phyloP scores from a whole-genome alignment of 768 basidiomycete species.

The Pisolithus marmoratus region DNA sequence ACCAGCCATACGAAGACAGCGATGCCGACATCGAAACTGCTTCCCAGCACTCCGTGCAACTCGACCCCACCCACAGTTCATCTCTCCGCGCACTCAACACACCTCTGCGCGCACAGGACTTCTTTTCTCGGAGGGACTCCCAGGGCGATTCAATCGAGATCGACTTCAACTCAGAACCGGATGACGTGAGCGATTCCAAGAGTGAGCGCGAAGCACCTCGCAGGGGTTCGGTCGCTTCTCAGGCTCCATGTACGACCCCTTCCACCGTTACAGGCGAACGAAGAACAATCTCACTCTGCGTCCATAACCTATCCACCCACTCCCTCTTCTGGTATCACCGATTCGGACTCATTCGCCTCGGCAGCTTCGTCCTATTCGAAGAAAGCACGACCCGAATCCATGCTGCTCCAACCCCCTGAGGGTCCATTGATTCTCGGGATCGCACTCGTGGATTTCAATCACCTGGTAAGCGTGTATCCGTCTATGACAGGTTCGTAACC shows the following conservation, averaged over 20 bases:
- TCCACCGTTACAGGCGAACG: conserved; percentile 26
- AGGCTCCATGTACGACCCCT: conserved; percentile 39
- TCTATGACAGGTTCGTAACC: conserved; percentile 8
- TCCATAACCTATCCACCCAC: conserved; percentile 58
- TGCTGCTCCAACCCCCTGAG: conserved; percentile 53
- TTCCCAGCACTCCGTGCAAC: conserved; percentile 71
- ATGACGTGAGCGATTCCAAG: conserved; percentile 48
- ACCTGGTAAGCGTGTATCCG: conserved; percentile 53
- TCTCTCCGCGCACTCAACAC: conserved; percentile 34
- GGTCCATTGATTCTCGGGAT: conserved; percentile 75
- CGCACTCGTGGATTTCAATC: conserved; percentile 93
- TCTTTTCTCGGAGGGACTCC: conserved; percentile 38
- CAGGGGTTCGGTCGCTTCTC: conserved; percentile 49
- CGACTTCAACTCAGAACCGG: conserved; percentile 48
- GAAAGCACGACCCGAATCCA: conserved; percentile 76
- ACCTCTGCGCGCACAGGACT: conserved; percentile 19
- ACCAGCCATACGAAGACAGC: conserved; percentile 31
- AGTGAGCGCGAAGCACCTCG: conserved; percentile 25
- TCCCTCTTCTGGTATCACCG: conserved; percentile 38
- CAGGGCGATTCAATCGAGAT: conserved; percentile 46
- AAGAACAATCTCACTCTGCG: conserved; percentile 27
- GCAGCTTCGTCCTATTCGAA: conserved; percentile 47
- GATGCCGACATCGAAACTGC: conserved; percentile 70
- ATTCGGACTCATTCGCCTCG: conserved; percentile 56
- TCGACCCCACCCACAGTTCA: conserved; percentile 55